Percentiles rank a stretch among this genome's conserved stretches.
Conservation (phyloP, 2,329 filamentous ascomycete species). For the Didymella keratinophila region DNA sequence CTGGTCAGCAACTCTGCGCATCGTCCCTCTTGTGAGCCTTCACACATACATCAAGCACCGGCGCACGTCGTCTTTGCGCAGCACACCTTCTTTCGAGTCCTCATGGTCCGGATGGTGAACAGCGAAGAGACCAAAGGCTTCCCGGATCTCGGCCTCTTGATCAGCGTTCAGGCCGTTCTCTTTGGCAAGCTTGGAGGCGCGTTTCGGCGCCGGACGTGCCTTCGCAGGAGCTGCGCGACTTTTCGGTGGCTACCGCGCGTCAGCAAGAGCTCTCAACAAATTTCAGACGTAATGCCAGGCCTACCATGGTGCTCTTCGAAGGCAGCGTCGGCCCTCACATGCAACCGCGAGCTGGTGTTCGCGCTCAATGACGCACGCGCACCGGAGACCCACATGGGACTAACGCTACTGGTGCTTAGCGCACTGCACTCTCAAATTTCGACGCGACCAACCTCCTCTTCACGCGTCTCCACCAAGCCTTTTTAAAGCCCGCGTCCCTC, state of each 20-base stretch:
- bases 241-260: conserved; percentile 38
- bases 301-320: conserved; percentile 29
- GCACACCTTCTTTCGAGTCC: conserved; percentile 67
- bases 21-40: neutral
- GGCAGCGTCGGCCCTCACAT: neutral
- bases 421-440: conserved; percentile 13
- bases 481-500: conserved; percentile 13
- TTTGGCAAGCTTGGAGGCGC: conserved; percentile 88
- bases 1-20: conserved; percentile 8
- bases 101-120: conserved; percentile 61
- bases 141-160: conserved; percentile 88
- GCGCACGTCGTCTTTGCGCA: conserved; percentile 56
- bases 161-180: conserved; percentile 85
- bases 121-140: conserved; percentile 84
- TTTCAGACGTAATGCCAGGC: neutral
- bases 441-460: conserved; percentile 21
- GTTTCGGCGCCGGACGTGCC: conserved; percentile 46
- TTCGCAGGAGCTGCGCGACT: conserved; percentile 37
- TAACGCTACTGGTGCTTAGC: conserved; percentile 2
- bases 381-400: neutral
- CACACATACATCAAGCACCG: conserved; percentile 60
- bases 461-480: conserved; percentile 14
- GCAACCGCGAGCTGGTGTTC: conserved; percentile 14
- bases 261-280: neutral
- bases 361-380: conserved; percentile 32